phyloP scores from a whole-genome alignment of 371 early-diverging fungal genomes.

The Umbelopsis sp. region DNA sequence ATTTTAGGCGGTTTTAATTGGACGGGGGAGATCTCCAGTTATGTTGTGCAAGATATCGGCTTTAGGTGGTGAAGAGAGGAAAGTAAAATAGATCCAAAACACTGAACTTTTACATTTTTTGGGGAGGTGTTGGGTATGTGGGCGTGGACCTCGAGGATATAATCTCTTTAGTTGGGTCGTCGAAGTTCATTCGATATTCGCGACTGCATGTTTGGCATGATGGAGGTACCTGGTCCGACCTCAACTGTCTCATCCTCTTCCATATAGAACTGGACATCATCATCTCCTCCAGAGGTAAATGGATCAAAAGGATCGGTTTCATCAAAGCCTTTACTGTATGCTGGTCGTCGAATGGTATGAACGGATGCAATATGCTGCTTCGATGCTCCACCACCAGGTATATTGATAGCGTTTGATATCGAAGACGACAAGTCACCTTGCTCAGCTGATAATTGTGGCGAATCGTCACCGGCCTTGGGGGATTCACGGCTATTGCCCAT shows the following conservation, averaged over 20 bases:
- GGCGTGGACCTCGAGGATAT: not conserved
- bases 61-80: not conserved
- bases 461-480: not conserved
- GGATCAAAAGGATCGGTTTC: slow-evolving; percentile 41
- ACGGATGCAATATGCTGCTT: not conserved
- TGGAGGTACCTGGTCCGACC: not conserved
- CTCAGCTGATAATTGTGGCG: not conserved
- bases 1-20: not conserved
- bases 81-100: not conserved
- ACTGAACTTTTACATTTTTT: slow-evolving; percentile 14
- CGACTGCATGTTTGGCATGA: slow-evolving; percentile 1
- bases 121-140: not conserved
- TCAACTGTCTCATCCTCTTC: slow-evolving; percentile 36
- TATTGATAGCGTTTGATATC: slow-evolving; percentile 32
- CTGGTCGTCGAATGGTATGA: not conserved
- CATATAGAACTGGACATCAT: slow-evolving; percentile 55
- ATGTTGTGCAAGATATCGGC: too few species aligned
- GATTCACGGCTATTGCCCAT: slow-evolving; percentile 1
- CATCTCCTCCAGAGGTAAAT: slow-evolving; percentile 35
- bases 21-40: too few species aligned
- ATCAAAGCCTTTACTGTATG: slow-evolving; percentile 11
- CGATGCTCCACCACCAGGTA: slow-evolving; percentile 25
- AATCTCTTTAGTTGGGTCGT: slow-evolving; percentile 10
- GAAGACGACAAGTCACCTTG: slow-evolving; percentile 1
- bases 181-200: slow-evolving; percentile 7